These are phyloP conservation scores for Schizochytrium sp. DNA, from an alignment of 108 stramenopile species.

Conservation along the genomic window DNA sequence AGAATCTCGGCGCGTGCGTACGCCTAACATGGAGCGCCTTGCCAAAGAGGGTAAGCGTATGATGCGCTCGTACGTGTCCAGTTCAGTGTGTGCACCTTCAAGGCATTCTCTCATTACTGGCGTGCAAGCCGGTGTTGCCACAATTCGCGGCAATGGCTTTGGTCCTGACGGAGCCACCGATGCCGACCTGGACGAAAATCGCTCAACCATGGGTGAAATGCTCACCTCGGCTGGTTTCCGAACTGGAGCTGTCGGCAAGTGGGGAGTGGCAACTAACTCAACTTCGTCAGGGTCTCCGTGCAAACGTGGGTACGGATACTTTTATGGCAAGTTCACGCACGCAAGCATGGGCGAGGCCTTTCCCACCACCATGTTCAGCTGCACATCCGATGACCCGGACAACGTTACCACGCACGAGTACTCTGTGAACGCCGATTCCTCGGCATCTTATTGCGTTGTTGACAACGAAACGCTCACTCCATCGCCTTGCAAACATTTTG, in stretches of 20 bases:
- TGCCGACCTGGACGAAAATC: neutral
- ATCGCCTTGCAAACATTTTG: slow-evolving; percentile 16
- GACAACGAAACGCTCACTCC: neutral
- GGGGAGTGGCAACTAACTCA: slow-evolving; percentile 33
- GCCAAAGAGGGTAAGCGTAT: slow-evolving; percentile 48
- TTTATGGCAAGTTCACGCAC: slow-evolving; percentile 58
- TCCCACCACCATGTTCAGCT: neutral
- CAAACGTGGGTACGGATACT: slow-evolving; percentile 35
- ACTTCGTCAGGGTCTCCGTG: slow-evolving; percentile 29
- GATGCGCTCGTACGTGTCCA: neutral
- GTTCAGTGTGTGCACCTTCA: neutral
- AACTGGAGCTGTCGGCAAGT: slow-evolving; percentile 46
- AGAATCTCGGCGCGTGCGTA: neutral
- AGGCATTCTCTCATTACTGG: slow-evolving; percentile 46
- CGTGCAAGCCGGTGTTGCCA: neutral
- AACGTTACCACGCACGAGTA: neutral
- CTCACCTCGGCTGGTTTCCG: neutral
- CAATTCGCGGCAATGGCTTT: slow-evolving; percentile 22
- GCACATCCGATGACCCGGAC: neutral
- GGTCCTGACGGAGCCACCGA: slow-evolving; percentile 14
- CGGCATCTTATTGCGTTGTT: neutral
- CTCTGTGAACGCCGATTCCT: neutral
- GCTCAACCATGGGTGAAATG: neutral
- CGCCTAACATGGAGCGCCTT: slow-evolving; percentile 56
- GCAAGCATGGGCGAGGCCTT: slow-evolving; percentile 22